Evolutionary conservation across 148 eudicot genomes (phyloP), one percentile per base, ranked within the genome.

Genomic region (Oxyria digyna): DNA sequence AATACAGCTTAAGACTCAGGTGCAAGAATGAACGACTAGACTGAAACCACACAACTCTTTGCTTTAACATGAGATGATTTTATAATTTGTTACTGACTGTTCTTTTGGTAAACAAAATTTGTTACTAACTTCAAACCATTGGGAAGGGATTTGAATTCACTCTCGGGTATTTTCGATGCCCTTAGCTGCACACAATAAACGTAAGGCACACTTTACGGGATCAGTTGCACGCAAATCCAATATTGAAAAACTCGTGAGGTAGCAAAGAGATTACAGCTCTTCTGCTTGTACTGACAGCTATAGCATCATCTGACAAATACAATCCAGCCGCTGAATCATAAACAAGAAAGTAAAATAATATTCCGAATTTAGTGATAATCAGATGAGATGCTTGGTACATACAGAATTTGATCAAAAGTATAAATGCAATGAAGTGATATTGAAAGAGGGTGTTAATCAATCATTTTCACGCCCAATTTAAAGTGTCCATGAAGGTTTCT

Each of bases 271-370:
- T 84, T 81, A 93, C 98, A 81, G 98, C 98, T 83, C 96, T 84
- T 87, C 88, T 86, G 71, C 98, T 93, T 68, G 98, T 93, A 83
- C 96, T 93, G 68, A 77, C 96, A 67, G 96, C 96, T 52, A 59
- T 78, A 68, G 96, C 89, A 65, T 68, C 79, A 72, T 86, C 91
- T 73, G 82, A 49, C 65, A 83, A 31, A 73, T 71, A 83, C 72
- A 89, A 62, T 67, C 89, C 89, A 78, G 84, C 84, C 77, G 91
- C 98, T 93, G 96, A 15, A 27, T 59, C 65, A 59, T 15, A 12
- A 59, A 59, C 18, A 59, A 29, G 3, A 31, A 24, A 20, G 4
- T 55, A 9, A 55, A 20, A 17, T 3, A 1, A 20, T 49, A 6
- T 49, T 14, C 9, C 49, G 38, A 45, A 45, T 45, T 45, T 45